Conservation (phyloP, 106 monocot species). For the Allium fistulosum region DNA sequence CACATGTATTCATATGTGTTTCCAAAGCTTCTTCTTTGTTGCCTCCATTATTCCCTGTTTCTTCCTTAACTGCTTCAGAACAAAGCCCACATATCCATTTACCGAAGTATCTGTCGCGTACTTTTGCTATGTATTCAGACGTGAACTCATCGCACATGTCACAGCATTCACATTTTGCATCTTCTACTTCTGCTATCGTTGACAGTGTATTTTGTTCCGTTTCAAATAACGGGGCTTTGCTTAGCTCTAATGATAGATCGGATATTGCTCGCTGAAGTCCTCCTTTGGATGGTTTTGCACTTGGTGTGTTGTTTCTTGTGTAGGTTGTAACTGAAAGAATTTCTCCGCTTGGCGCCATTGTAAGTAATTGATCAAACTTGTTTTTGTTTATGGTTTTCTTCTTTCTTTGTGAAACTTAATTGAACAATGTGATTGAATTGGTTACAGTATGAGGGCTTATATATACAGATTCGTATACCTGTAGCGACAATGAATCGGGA, state of each 20-base stretch:
- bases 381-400: not conserved
- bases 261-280: constrained; percentile 58
- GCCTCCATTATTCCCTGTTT: constrained; percentile 43
- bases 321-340: not conserved
- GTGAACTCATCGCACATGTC: constrained; percentile 79
- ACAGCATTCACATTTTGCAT: constrained; percentile 74
- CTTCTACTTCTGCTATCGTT: constrained; percentile 44
- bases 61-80: constrained; percentile 32
- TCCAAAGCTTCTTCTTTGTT: constrained; percentile 23
- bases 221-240: constrained; percentile 1
- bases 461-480: not conserved
- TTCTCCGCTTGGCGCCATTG: constrained; percentile 2
- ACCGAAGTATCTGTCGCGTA: constrained; percentile 9
- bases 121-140: constrained; percentile 16
- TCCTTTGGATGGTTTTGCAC: constrained; percentile 10
- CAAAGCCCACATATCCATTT: constrained; percentile 30
- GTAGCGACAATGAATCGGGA: not conserved
- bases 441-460: not conserved
- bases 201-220: constrained; percentile 14
- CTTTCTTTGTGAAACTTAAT: too few species aligned
- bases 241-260: constrained; percentile 55
- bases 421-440: too few species aligned
- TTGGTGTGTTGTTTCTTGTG: not conserved
- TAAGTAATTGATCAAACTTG: not conserved
- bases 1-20: too few species aligned